These are phyloP conservation scores for Blastocystis sp. DNA, from an alignment of 352 stramenopile species.

Conservation along the genomic window DNA sequence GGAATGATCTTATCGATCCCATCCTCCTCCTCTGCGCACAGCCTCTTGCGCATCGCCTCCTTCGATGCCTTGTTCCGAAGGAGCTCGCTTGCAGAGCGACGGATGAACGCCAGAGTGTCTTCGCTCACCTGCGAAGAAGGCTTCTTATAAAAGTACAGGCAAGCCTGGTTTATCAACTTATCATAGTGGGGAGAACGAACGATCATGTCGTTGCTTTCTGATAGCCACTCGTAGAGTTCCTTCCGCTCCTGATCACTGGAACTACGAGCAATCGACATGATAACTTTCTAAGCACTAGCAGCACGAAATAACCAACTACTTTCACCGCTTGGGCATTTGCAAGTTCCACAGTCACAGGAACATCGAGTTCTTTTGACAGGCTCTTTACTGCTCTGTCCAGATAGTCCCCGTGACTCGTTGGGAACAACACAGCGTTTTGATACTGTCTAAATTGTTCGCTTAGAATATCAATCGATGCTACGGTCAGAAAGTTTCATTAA, in stretches of 20 bases:
- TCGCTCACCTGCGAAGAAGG: slow-evolving; percentile 33
- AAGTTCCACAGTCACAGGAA: slow-evolving; percentile 50
- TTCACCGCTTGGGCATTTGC: slow-evolving; percentile 50
- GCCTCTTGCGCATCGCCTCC: slow-evolving; percentile 47
- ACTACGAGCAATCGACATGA: slow-evolving; percentile 32
- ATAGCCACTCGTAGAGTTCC: slow-evolving; percentile 51
- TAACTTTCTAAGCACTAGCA: slow-evolving; percentile 51
- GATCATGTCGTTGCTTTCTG: slow-evolving; percentile 58
- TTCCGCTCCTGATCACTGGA: slow-evolving; percentile 12
- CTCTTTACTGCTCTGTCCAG: slow-evolving; percentile 56
- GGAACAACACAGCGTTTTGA: slow-evolving; percentile 35
- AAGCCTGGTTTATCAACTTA: slow-evolving; percentile 39
- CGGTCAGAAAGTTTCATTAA: background rate
- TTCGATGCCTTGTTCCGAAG: slow-evolving; percentile 60
- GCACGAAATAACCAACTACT: background rate
- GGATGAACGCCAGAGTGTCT: slow-evolving; percentile 49
- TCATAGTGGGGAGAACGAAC: slow-evolving; percentile 46
- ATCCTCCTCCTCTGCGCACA: slow-evolving; percentile 32
- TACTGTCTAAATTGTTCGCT: slow-evolving; percentile 27
- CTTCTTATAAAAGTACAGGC: slow-evolving; percentile 59
- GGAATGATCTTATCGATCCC: slow-evolving; percentile 30
- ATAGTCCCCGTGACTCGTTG: slow-evolving; percentile 55
- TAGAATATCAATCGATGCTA: slow-evolving; percentile 48
- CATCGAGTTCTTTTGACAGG: slow-evolving; percentile 51
- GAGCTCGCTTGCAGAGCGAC: slow-evolving; percentile 48